Evolutionary conservation across 345 rosid genomes (phyloP), one percentile per base, ranked within the genome.

Genomic region (Eucalyptus lansdowneana): DNA sequence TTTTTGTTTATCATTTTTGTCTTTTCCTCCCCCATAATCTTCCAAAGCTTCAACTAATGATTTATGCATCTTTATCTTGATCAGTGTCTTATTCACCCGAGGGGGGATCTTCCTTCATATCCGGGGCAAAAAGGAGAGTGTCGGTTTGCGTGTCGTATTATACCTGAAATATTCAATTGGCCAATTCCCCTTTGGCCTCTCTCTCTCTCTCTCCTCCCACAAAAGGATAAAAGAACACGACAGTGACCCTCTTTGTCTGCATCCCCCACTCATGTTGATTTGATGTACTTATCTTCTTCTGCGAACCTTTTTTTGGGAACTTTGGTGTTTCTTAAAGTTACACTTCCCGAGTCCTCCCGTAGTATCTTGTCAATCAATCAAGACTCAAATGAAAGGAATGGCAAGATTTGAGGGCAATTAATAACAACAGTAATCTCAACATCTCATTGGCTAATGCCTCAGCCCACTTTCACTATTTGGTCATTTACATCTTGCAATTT

Each of bases 401-500:
- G 85, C 85, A 40, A 76, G 24, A 76, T 21, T 40, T 76, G 11
- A 76, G 85, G 27, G 47, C 9, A 76, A 51, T 53, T n/a, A 19
- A 25, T 53, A 34, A 53, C 62, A 86, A 51, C 5, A 31, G 44
- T 31, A 51, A 50, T 86, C 62, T 21, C 45, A 31, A 34, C 45
- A 13, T 37, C 31, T 27, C 34, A 17, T 40, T 60, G 8, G 6
- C 21, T 60, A 37, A 87, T 45, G 44, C 62, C 50, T 87, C 2
- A 87, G 47, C 85, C 69, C 31, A 76, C 83, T 76, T 76, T 76
- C 85, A 37, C 85, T 76, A 72, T 80, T 62, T 67, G 88, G 87
- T 94, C 93, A 89, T 87, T 93, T 90, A 47, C 93, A 91, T 94
- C 93, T 54, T 90, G 91, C 87, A 89, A 88, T 42, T 94, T 92